Conservation (phyloP, 139 green algal genomes). For the Coelastrella sp. region DNA sequence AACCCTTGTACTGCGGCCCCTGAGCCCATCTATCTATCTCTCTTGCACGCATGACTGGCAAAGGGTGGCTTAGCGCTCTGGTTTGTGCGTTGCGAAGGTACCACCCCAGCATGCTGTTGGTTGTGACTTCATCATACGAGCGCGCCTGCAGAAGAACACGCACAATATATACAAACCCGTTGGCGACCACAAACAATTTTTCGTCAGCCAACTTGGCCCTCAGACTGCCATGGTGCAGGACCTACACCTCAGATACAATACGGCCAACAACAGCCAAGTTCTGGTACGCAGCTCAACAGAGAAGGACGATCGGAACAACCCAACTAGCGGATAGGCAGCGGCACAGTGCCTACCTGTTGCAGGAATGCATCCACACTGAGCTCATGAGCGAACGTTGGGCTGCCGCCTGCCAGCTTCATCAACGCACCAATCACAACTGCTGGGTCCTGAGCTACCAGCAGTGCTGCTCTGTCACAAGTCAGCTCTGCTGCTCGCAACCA, state of each 20-base stretch:
- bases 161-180: not conserved
- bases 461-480: constrained; percentile 94
- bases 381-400: constrained; percentile 81
- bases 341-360: constrained; percentile 67
- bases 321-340: not conserved
- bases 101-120: constrained; percentile 80
- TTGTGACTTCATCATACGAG: constrained; percentile 89
- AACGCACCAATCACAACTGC: constrained; percentile 65
- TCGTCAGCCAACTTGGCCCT: too few relatives aligned
- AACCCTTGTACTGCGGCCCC: constrained; percentile 66
- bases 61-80: constrained; percentile 84
- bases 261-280: too few relatives aligned
- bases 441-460: constrained; percentile 89
- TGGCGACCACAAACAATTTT: too few relatives aligned
- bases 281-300: too few relatives aligned
- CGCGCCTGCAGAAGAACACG: constrained; percentile 59
- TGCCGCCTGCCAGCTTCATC: constrained; percentile 97
- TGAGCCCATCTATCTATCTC: constrained; percentile 90
- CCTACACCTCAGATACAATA: too few relatives aligned
- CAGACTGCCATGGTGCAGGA: too few relatives aligned
- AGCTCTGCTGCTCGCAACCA: constrained; percentile 95
- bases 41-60: constrained; percentile 90
- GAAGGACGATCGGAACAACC: too few relatives aligned
- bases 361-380: constrained; percentile 97
- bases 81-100: constrained; percentile 91